phyloP scores from a whole-genome alignment of 108 stramenopile genomes.

The Skeletonema marinoi region DNA sequence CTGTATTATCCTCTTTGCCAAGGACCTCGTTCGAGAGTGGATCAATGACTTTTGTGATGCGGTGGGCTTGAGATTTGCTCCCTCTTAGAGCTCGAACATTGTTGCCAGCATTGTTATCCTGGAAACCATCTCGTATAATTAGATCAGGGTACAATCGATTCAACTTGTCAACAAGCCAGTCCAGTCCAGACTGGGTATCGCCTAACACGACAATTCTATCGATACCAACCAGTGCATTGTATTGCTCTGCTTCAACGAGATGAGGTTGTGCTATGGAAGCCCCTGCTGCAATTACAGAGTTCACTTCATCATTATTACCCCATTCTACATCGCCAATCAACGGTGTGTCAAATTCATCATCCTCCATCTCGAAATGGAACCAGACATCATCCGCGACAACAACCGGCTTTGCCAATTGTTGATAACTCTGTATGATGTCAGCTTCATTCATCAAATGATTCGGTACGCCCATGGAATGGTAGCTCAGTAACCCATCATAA shows the following conservation, averaged over 20 bases:
- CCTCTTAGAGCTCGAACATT: background rate
- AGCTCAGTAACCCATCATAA: conserved; percentile 7
- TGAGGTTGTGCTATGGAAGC: background rate
- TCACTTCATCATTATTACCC: background rate
- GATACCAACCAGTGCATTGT: conserved; percentile 13
- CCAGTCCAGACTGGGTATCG: conserved; percentile 23
- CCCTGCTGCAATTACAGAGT: background rate
- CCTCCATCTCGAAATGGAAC: conserved; percentile 21
- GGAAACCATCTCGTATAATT: conserved; percentile 16
- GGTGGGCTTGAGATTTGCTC: background rate
- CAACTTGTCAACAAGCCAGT: conserved; percentile 37
- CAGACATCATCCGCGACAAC: conserved; percentile 13
- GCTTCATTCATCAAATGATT: conserved; percentile 27
- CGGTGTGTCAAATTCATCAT: conserved; percentile 11
- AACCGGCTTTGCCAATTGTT: background rate
- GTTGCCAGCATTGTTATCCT: background rate
- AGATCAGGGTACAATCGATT: conserved; percentile 32
- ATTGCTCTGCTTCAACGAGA: background rate
- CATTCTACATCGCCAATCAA: background rate
- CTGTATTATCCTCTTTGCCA: background rate
- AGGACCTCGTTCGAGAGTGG: background rate
- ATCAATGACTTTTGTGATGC: conserved; percentile 2
- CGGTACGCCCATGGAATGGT: background rate
- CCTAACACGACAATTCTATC: conserved; percentile 42
- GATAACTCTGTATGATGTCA: background rate